Evolutionary conservation across 495 filamentous ascomycete species (phyloP).

Genomic region (Physcia stellaris): DNA sequence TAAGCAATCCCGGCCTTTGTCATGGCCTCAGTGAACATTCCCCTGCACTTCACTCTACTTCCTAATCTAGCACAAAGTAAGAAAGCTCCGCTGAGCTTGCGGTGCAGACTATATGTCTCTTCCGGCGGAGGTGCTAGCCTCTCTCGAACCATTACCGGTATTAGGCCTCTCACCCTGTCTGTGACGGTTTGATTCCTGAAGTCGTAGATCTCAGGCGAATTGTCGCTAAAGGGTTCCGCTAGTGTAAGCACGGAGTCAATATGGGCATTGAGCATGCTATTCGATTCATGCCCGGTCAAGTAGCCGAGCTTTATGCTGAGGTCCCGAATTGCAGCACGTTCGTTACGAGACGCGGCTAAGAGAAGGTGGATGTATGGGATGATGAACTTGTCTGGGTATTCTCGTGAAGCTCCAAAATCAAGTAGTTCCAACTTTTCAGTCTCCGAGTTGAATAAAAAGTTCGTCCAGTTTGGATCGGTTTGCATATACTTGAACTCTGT

Average conservation of each 20-base stretch:
- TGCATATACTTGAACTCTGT: constrained; percentile 95
- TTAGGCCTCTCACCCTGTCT: constrained; percentile 69
- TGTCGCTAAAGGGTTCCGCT: constrained; percentile 73
- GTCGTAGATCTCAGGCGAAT: constrained; percentile 75
- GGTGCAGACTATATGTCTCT: constrained; percentile 92
- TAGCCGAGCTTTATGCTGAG: constrained; percentile 80
- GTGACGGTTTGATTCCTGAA: constrained; percentile 93
- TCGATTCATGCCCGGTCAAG: constrained; percentile 75
- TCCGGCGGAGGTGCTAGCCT: constrained; percentile 82
- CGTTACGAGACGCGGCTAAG: constrained; percentile 56
- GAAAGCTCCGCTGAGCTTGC: constrained; percentile 93
- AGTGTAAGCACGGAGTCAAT: constrained; percentile 68
- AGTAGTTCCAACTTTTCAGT: constrained; percentile 74
- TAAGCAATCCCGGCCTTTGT: constrained; percentile 25
- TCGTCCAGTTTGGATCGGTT: constrained; percentile 99
- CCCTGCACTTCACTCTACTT: constrained; percentile 65
- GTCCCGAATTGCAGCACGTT: constrained; percentile 45
- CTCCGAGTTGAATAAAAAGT: constrained; percentile 77
- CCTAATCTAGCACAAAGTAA: constrained; percentile 78
- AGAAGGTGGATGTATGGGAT: constrained; percentile 63
- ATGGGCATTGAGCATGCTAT: constrained; percentile 78
- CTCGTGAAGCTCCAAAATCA: constrained; percentile 87
- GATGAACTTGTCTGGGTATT: constrained; percentile 70
- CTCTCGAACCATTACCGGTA: constrained; percentile 86
- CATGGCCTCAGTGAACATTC: constrained; percentile 62